Evolutionary conservation across 2,329 filamentous ascomycete species (phyloP), one percentile per base, ranked within the genome.

Genomic region (Colletotrichum liriopes): DNA sequence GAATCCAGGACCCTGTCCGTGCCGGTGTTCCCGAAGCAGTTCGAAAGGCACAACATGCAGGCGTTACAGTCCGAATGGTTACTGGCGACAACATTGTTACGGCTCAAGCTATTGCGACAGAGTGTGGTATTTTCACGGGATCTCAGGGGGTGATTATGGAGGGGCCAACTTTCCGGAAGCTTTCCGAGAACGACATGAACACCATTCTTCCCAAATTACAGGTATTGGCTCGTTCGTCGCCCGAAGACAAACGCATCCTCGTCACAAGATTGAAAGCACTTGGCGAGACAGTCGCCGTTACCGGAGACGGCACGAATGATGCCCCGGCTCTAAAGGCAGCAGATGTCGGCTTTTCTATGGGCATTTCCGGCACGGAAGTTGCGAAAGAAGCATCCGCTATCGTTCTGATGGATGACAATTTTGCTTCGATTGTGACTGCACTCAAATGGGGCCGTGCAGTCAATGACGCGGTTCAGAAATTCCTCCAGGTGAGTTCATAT

Each of bases 341-440:
- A 11, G 90, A 92, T 78, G 90, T 92, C 63, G 90, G 90, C n/a
- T 92, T 92, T 77, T 90, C 90, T 7, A 92, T 92, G 90, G 91
- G 90, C 72, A 89, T 92, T 65, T 86, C 89, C 32, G 90, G 90
- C 72, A 92, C 90, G 7, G 90, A 92, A 77, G 89, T 91, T 5
- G 86, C 89, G 20, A 91, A 90, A 77, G 88, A 90, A 78, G 89
- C 89, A 9, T 89, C 89, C 14, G 86, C 87, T 18, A 90, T 91
- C 61, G 89, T 90, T 75, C 82, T 90, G 47, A 89, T 90, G 85
- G 88, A 90, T 75, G 89, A 90, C 77, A 90, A 90, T 77, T 90
- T 90, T 77, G 82, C 87, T 1, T 91, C 89, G 3, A 91, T 92
- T 74, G 88, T 92, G 64, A 89, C 88, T 74, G 88, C 88, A 26